These are phyloP conservation scores for Vanderwaltozyma polyspora DNA, from an alignment of 805 yeast species.

Conservation along the genomic window DNA sequence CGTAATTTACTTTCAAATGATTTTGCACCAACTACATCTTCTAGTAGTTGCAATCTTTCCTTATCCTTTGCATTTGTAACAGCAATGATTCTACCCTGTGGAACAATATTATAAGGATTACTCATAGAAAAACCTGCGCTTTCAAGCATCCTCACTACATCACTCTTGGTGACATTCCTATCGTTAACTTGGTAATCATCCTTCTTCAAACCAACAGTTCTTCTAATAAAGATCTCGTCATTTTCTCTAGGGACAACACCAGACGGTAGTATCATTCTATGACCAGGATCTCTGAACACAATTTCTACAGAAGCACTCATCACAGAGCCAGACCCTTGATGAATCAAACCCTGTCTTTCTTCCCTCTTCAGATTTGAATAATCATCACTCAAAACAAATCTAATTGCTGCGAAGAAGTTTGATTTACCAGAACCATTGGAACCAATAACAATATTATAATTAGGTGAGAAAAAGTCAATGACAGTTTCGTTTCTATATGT, in stretches of 20 bases:
- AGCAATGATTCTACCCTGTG: constrained; percentile 86
- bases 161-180: constrained; percentile 66
- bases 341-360: constrained; percentile 76
- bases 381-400: constrained; percentile 86
- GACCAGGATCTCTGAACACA: constrained; percentile 68
- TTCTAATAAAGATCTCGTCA: constrained; percentile 59
- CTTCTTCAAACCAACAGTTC: constrained; percentile 88
- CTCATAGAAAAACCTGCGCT: constrained; percentile 86
- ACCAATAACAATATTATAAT: constrained; percentile 80
- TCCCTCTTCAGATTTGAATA: constrained; percentile 75
- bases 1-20: constrained; percentile 73
- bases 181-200: constrained; percentile 84
- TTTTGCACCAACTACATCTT: constrained; percentile 91
- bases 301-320: constrained; percentile 91
- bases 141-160: constrained; percentile 70
- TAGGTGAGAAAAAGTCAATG: constrained; percentile 66
- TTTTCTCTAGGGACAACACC: constrained; percentile 25
- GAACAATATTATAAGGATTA: constrained; percentile 92
- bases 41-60: constrained; percentile 66
- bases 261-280: constrained; percentile 54
- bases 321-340: constrained; percentile 82
- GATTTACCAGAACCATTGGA: constrained; percentile 96
- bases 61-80: constrained; percentile 81
- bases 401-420: constrained; percentile 86
- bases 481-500: constrained; percentile 79